These are phyloP conservation scores for Venturiaceae sp. DNA, from an alignment of 2,329 filamentous ascomycete species.

Conservation along the genomic window DNA sequence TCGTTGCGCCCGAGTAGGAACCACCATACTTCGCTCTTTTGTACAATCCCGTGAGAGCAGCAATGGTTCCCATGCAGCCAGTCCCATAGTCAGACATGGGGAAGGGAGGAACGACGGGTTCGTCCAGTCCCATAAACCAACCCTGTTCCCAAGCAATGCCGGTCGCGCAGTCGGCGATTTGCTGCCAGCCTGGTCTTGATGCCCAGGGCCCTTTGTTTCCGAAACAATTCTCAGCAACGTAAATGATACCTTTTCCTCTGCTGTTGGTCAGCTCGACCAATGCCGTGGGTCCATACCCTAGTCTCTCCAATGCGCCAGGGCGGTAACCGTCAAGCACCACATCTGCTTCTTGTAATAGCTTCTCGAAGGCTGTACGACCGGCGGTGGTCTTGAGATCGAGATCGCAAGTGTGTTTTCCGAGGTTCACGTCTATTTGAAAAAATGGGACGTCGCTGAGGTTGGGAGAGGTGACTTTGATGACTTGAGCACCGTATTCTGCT, in stretches of 20 bases:
- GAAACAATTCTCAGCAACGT: constrained; percentile 64
- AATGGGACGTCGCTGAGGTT: constrained; percentile 61
- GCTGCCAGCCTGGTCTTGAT: constrained; percentile 58
- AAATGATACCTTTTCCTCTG: constrained; percentile 54
- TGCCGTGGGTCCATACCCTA: constrained; percentile 52
- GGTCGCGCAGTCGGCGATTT: constrained; percentile 58
- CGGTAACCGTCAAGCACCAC: constrained; percentile 62
- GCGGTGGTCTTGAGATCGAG: constrained; percentile 48
- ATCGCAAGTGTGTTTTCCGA: constrained; percentile 58
- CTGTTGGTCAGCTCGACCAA: constrained; percentile 43
- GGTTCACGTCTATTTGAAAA: constrained; percentile 64
- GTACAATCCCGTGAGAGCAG: constrained; percentile 54
- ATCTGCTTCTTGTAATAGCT: constrained; percentile 52
- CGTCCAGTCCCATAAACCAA: constrained; percentile 44
- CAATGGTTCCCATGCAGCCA: constrained; percentile 61
- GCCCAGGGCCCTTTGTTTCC: constrained; percentile 57
- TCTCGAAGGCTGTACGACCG: constrained; percentile 48
- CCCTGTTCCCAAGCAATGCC: constrained; percentile 54
- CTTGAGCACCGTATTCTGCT: constrained; percentile 66
- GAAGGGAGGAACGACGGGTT: constrained; percentile 56
- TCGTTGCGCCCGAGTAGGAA: constrained; percentile 55
- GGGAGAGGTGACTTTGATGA: constrained; percentile 61
- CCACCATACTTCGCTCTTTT: constrained; percentile 53
- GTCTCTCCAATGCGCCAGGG: constrained; percentile 51
- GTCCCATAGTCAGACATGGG: constrained; percentile 57